Evolutionary conservation across 1,139 yeast genomes (phyloP).

Genomic region (Candida smagusa): DNA sequence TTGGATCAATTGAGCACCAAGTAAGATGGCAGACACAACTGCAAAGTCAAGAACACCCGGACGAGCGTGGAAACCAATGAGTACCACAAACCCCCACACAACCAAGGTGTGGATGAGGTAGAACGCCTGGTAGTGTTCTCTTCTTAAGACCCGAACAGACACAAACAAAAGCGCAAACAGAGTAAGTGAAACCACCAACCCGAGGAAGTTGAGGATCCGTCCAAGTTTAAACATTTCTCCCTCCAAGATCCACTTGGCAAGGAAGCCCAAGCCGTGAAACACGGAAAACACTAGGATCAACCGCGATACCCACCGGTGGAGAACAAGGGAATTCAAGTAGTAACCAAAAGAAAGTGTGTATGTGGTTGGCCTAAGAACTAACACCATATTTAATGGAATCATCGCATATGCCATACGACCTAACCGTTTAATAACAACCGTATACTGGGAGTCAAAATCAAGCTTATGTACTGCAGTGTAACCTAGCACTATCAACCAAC

Average conservation of each 20-base stretch:
- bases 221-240: slow-evolving; percentile 39
- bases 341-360: slow-evolving; percentile 18
- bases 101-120: slow-evolving; percentile 35
- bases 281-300: slow-evolving; percentile 49
- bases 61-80: slow-evolving; percentile 41
- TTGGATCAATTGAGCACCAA: slow-evolving; percentile 24
- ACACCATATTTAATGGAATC: slow-evolving; percentile 60
- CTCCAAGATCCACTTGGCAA: slow-evolving; percentile 42
- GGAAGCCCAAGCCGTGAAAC: slow-evolving; percentile 59
- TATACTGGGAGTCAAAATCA: slow-evolving; percentile 19
- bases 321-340: slow-evolving; percentile 52
- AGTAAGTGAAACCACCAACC: slow-evolving; percentile 50
- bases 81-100: slow-evolving; percentile 24
- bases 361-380: slow-evolving; percentile 56
- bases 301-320: slow-evolving; percentile 85
- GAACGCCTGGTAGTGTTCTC: slow-evolving; percentile 27
- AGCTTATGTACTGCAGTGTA: slow-evolving; percentile 21
- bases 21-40: slow-evolving; percentile 16
- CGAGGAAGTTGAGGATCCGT: slow-evolving; percentile 53
- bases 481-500: slow-evolving; percentile 31
- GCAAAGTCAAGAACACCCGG: slow-evolving; percentile 38
- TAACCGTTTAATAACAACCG: slow-evolving; percentile 32
- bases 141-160: slow-evolving; percentile 43
- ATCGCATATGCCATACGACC: slow-evolving; percentile 66
- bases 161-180: slow-evolving; percentile 46